Conservation (phyloP, 2,329 filamentous ascomycete genomes). For the Knoxdaviesia capensis region DNA sequence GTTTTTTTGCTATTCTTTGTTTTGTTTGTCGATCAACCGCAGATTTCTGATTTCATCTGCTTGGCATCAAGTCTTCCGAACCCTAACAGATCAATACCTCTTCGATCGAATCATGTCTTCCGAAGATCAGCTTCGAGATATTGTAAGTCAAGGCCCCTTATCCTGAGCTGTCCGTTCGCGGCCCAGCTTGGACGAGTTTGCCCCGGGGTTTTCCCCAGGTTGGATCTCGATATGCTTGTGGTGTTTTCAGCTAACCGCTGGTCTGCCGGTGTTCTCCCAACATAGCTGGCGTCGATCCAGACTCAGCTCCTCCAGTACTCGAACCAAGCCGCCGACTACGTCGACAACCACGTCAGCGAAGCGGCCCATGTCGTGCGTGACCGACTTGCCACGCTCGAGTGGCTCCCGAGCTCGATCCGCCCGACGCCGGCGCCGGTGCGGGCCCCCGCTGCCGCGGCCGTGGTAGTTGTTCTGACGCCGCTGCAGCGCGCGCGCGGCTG, state of each 20-base stretch:
- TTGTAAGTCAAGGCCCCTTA: conserved; percentile 29
- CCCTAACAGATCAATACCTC: too few species aligned
- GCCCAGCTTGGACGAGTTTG: too few species aligned
- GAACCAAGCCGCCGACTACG: conserved; percentile 52
- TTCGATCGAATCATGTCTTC: conserved; percentile 39
- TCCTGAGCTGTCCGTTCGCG: too few species aligned
- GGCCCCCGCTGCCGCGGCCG: conserved; percentile 16
- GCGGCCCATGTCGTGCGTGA: conserved; percentile 54
- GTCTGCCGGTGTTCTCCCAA: not conserved
- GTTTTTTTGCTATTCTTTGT: too few species aligned
- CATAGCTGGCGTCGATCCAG: conserved; percentile 29
- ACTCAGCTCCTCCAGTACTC: conserved; percentile 52
- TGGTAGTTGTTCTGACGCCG: conserved; percentile 14
- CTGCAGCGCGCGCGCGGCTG: conserved; percentile 45
- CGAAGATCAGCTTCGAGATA: conserved; percentile 61
- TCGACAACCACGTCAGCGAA: conserved; percentile 64
- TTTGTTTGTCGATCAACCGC: too few species aligned
- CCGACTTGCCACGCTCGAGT: conserved; percentile 42
- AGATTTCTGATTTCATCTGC: too few species aligned
- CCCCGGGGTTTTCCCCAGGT: too few species aligned
- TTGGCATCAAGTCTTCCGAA: too few species aligned
- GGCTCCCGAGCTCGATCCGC: conserved; percentile 52
- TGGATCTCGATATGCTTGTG: too few species aligned
- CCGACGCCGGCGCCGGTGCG: conserved; percentile 27
- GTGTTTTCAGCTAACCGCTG: too few species aligned